A percentile compares a stretch with the other conserved stretches of the same genome.
Conservation (phyloP, 1,139 yeast species). For the Hanseniaspora uvarum region DNA sequence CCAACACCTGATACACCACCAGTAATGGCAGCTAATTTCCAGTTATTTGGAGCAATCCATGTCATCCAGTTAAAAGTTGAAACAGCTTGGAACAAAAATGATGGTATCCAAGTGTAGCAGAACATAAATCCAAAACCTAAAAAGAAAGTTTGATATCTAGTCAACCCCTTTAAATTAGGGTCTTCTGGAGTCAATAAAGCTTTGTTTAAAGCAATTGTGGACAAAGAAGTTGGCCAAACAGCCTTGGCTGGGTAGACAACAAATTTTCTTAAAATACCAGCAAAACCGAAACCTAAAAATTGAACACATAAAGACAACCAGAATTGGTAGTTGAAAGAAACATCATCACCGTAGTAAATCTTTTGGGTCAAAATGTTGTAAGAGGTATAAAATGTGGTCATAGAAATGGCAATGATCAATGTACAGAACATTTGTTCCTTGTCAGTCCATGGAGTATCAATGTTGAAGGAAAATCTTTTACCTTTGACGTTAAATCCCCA, state of each 20-base stretch:
- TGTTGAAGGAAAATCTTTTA: conserved; percentile 36
- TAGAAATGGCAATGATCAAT: conserved; percentile 37
- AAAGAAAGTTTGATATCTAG: conserved; percentile 41
- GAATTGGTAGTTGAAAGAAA: conserved; percentile 42
- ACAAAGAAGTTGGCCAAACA: conserved; percentile 49
- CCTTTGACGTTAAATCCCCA: conserved; percentile 38
- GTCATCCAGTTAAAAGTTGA: conserved; percentile 52
- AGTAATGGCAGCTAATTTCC: conserved; percentile 44
- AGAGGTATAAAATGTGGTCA: conserved; percentile 37
- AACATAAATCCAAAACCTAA: conserved; percentile 35
- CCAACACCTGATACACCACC: conserved; percentile 49
- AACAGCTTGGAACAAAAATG: conserved; percentile 41
- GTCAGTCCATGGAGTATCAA: conserved; percentile 52
- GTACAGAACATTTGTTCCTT: conserved; percentile 63
- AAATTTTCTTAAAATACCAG: conserved; percentile 49
- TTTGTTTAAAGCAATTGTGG: conserved; percentile 47
- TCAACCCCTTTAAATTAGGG: conserved; percentile 36
- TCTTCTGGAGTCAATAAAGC: conserved; percentile 32
- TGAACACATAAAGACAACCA: conserved; percentile 45
- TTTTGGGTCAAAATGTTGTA: conserved; percentile 41
- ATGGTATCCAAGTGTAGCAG: conserved; percentile 51
- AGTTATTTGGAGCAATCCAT: conserved; percentile 51
- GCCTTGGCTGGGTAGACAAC: conserved; percentile 48
- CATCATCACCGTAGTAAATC: conserved; percentile 36
- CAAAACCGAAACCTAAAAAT: conserved; percentile 53